Evolutionary conservation across 805 yeast species (phyloP).

Genomic region (Lachancea thermotolerans): DNA sequence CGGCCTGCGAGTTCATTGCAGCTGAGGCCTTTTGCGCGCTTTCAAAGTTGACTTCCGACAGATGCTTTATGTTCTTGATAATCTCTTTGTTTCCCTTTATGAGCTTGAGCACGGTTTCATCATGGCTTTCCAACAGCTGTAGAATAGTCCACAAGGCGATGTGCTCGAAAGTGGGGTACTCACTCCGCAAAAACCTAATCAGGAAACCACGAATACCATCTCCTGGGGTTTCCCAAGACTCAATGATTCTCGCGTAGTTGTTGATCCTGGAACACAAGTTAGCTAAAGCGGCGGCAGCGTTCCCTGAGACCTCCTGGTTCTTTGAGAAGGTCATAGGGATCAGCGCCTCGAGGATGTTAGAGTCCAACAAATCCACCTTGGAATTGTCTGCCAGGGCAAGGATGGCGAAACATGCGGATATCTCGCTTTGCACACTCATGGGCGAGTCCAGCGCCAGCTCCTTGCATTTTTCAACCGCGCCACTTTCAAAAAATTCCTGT

Average conservation of each 20-base stretch:
- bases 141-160: conserved; percentile 95
- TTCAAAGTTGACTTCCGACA: conserved; percentile 33
- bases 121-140: conserved; percentile 85
- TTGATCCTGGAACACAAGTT: conserved; percentile 86
- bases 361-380: conserved; percentile 72
- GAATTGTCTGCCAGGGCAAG: conserved; percentile 93
- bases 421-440: conserved; percentile 91
- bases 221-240: conserved; percentile 70
- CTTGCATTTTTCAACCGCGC: conserved; percentile 90
- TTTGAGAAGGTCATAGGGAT: conserved; percentile 84
- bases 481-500: conserved; percentile 85
- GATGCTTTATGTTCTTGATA: conserved; percentile 46
- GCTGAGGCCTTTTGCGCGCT: conserved; percentile 10
- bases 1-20: conserved; percentile 19
- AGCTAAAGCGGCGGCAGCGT: conserved; percentile 97
- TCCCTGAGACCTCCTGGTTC: conserved; percentile 94
- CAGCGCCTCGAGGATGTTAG: conserved; percentile 80
- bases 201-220: conserved; percentile 86
- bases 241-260: conserved; percentile 72
- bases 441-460: conserved; percentile 80
- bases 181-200: conserved; percentile 68
- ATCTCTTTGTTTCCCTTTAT: conserved; percentile 50
- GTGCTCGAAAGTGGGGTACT: conserved; percentile 93
- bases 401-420: conserved; percentile 95
- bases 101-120: conserved; percentile 48